phyloP scores from a whole-genome alignment of 305 asterid species.

The Fraxinus dipetala region DNA sequence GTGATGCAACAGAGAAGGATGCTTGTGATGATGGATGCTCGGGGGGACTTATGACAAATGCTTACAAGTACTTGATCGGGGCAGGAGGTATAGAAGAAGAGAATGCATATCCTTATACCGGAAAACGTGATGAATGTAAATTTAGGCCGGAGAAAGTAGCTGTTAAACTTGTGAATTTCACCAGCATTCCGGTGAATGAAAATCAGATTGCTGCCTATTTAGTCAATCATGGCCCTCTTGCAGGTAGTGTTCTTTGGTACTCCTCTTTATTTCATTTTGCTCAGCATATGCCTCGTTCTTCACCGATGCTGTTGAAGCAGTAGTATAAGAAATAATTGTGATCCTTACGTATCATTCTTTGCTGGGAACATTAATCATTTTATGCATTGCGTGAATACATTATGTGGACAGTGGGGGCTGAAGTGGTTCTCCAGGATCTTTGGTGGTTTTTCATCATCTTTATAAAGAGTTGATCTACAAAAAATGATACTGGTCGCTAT shows the following conservation, averaged over 20 bases:
- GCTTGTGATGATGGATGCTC: conserved; percentile 70
- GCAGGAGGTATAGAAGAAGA: conserved; percentile 81
- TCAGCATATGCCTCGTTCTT: not conserved
- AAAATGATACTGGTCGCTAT: no score
- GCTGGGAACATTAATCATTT: no score
- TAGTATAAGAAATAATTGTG: no score
- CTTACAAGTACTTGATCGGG: conserved; percentile 65
- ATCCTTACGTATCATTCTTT: not conserved
- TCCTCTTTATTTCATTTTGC: not conserved
- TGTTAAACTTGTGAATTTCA: conserved; percentile 51
- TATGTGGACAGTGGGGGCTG: no score
- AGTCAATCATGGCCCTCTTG: conserved; percentile 74
- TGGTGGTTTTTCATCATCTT: no score
- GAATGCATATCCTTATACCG: conserved; percentile 61
- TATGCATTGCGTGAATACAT: no score
- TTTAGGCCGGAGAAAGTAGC: conserved; percentile 51
- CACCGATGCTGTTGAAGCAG: not conserved
- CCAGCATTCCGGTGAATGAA: conserved; percentile 54
- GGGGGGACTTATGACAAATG: conserved; percentile 89
- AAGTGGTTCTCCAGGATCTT: no score
- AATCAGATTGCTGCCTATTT: conserved; percentile 65
- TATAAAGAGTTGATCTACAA: no score
- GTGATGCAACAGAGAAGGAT: conserved; percentile 55
- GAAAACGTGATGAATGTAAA: conserved; percentile 61
- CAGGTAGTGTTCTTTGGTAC: conserved; percentile 33